These are phyloP conservation scores for Crataegus laevigata DNA, from an alignment of 306 rosid species.

Conservation along the genomic window DNA sequence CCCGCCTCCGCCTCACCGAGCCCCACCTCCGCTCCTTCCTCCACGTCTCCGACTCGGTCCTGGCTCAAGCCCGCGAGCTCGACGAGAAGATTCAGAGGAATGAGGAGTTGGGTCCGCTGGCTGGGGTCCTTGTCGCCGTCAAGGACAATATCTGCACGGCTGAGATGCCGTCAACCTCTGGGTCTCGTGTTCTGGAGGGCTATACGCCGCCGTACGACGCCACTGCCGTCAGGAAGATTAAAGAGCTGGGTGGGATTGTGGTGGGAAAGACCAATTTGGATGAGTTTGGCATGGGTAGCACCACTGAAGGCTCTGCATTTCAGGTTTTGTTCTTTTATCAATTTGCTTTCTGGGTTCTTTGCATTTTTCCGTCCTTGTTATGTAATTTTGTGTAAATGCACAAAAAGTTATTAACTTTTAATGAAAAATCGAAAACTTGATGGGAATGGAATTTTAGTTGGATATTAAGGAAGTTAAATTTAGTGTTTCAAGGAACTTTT, in stretches of 20 bases:
- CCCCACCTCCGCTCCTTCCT: slow-evolving; percentile 77
- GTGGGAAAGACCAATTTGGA: slow-evolving; percentile 93
- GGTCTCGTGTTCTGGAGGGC: slow-evolving; percentile 66
- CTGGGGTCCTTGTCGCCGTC: slow-evolving; percentile 78
- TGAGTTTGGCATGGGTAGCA: slow-evolving; percentile 98
- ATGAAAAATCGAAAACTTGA: not conserved
- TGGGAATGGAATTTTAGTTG: not conserved
- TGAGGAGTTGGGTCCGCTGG: slow-evolving; percentile 67
- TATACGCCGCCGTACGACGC: slow-evolving; percentile 88
- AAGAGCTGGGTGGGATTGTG: slow-evolving; percentile 70
- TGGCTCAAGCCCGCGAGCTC: slow-evolving; percentile 42
- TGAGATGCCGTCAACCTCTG: slow-evolving; percentile 88
- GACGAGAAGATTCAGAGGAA: slow-evolving; percentile 45
- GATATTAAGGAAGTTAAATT: not conserved
- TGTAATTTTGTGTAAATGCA: not conserved
- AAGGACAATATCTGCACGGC: slow-evolving; percentile 90
- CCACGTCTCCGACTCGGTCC: slow-evolving; percentile 51
- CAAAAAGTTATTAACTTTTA: not conserved
- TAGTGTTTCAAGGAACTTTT: not conserved
- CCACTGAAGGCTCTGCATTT: slow-evolving; percentile 91
- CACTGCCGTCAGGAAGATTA: slow-evolving; percentile 66
- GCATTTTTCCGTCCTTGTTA: not conserved
- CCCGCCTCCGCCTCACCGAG: slow-evolving; percentile 63
- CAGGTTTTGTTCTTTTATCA: slow-evolving; percentile 41
- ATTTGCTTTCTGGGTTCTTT: not conserved